phyloP scores from a whole-genome alignment of 164 flowering plant genomes.

The Magnolia sinica region DNA sequence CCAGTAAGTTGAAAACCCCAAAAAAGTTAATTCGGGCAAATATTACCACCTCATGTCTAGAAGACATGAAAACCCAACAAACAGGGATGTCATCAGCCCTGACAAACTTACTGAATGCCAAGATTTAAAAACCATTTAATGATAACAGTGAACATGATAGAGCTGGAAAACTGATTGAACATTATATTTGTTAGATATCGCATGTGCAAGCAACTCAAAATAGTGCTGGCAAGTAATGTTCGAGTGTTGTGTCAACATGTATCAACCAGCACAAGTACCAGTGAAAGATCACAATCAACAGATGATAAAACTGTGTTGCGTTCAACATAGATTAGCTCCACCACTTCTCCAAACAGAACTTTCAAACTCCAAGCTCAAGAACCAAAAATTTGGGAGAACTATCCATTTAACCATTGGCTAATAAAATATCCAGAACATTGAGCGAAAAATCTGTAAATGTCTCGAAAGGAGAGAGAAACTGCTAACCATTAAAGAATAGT shows the following conservation, averaged over 20 bases:
- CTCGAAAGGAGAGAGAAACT: neutral
- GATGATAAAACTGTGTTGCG: neutral
- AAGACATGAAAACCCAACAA: neutral
- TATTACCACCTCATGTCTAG: neutral
- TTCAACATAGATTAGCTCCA: neutral
- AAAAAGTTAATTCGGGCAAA: neutral
- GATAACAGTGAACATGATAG: neutral
- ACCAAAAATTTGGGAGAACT: neutral
- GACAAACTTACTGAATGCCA: neutral
- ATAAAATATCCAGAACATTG: neutral
- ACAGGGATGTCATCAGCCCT: neutral
- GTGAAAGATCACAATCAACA: neutral
- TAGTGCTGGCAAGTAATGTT: neutral
- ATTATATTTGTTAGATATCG: neutral
- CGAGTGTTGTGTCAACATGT: neutral
- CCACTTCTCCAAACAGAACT: neutral
- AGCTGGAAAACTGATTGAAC: neutral
- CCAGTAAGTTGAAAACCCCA: no score
- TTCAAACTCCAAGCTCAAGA: neutral
- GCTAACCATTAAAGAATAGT: slow-evolving; percentile 6
- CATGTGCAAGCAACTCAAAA: neutral
- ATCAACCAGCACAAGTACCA: neutral
- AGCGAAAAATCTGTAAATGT: neutral
- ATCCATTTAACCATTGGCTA: neutral
- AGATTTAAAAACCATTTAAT: neutral